phyloP scores from a whole-genome alignment of 768 basidiomycete genomes.

The Tricholomella constricta region DNA sequence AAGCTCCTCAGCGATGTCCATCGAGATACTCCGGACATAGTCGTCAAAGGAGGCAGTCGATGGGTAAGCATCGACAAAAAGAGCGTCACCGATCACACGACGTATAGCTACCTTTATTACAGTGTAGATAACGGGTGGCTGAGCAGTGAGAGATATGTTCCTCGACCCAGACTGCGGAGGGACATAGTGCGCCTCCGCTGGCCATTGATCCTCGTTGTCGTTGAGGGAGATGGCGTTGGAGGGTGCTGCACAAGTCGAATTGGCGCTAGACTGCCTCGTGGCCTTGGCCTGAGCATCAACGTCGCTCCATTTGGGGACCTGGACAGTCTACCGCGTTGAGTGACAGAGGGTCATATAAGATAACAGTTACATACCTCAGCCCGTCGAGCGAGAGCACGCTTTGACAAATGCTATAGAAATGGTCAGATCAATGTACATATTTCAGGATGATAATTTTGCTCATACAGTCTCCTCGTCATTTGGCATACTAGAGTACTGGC shows the following conservation, averaged over 20 bases:
- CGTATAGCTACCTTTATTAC: conserved; percentile 9
- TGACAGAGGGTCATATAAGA: too few relatives aligned
- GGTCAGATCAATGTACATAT: not conserved
- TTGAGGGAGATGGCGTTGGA: too few relatives aligned
- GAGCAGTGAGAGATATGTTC: conserved; percentile 1
- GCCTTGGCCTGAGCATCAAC: not conserved
- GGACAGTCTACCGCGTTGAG: too few relatives aligned
- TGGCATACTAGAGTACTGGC: not conserved
- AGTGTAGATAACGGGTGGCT: conserved; percentile 1
- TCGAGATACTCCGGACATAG: not conserved
- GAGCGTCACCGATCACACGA: conserved; percentile 3
- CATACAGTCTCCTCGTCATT: not conserved
- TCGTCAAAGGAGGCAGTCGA: not conserved
- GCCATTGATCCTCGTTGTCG: not conserved
- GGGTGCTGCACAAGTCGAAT: too few relatives aligned
- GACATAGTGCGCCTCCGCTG: not conserved
- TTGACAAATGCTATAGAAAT: not conserved
- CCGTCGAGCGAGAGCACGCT: too few relatives aligned
- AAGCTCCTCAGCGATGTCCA: too few relatives aligned
- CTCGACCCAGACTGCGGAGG: not conserved
- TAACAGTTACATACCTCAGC: too few relatives aligned
- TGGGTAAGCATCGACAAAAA: conserved; percentile 4
- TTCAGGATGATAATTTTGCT: not conserved
- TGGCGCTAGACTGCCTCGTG: not conserved
- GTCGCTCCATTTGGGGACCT: not conserved